These are phyloP conservation scores for Botryotinia globosa DNA, from an alignment of 2,329 filamentous ascomycete genomes.

Conservation along the genomic window DNA sequence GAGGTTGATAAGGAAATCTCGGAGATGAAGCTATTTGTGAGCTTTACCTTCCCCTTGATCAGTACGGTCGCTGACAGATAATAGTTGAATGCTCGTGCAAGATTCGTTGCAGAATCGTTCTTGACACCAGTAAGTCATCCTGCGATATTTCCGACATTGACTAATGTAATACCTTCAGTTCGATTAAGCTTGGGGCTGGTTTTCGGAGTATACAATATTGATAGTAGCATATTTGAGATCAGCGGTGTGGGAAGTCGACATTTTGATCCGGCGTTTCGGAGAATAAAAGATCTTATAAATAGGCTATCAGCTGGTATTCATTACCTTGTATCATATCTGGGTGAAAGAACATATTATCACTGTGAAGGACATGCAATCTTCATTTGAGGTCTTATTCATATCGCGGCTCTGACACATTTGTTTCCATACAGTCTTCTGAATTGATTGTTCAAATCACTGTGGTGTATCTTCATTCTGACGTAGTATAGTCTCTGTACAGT, in stretches of 20 bases:
- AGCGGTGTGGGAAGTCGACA: conserved; percentile 17
- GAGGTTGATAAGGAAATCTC: conserved; percentile 99
- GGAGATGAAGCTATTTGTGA: conserved; percentile 99
- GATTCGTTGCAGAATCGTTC: conserved; percentile 98
- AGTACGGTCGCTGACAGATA: conserved; percentile 36
- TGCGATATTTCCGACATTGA: not conserved
- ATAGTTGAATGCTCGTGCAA: conserved; percentile 90
- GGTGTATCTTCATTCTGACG: not conserved
- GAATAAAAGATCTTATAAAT: conserved; percentile 22
- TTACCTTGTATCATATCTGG: not conserved
- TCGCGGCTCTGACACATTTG: not conserved
- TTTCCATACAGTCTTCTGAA: not conserved
- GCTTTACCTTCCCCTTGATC: conserved; percentile 40
- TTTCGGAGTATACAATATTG: conserved; percentile 11
- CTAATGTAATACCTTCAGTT: conserved; percentile 26
- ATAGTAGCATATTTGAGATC: conserved; percentile 17
- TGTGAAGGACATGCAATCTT: not conserved
- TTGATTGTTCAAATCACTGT: not conserved
- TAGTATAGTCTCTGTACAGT: not conserved
- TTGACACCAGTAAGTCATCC: conserved; percentile 71
- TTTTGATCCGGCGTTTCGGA: conserved; percentile 23
- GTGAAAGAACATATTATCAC: not conserved
- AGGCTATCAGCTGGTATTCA: not conserved
- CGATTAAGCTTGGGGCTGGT: conserved; percentile 28
- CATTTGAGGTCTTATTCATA: not conserved